Percentiles rank a stretch among this genome's conserved stretches.
phyloP scores from a whole-genome alignment of 805 yeast species.

The Lipomyces yamadae region DNA sequence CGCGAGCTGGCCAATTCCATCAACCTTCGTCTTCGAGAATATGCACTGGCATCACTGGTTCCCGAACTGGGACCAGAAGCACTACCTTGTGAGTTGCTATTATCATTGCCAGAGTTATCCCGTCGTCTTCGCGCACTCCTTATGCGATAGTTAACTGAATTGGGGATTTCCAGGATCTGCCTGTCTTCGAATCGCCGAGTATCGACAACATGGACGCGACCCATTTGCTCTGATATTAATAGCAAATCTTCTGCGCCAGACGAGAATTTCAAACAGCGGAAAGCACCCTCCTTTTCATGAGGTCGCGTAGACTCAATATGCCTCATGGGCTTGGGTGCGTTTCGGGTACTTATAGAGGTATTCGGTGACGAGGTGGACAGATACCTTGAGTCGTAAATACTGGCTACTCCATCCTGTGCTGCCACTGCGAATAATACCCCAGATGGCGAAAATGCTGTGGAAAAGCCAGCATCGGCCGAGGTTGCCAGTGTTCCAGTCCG shows the following conservation, averaged over 20 bases:
- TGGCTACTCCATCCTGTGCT: slow-evolving; percentile 83
- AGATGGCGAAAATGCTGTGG: slow-evolving; percentile 76
- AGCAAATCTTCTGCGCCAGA: slow-evolving; percentile 75
- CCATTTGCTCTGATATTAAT: slow-evolving; percentile 80
- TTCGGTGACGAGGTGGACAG: slow-evolving; percentile 55
- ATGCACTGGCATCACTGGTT: slow-evolving; percentile 4
- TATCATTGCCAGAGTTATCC: slow-evolving; percentile 2
- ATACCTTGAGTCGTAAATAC: slow-evolving; percentile 76
- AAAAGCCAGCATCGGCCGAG: slow-evolving; percentile 78
- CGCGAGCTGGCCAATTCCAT: not conserved
- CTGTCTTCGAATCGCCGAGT: slow-evolving; percentile 73
- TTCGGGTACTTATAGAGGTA: slow-evolving; percentile 38
- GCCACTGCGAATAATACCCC: slow-evolving; percentile 76
- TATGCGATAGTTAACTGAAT: slow-evolving; percentile 1
- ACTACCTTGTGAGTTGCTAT: not conserved
- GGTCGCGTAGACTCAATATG: slow-evolving; percentile 53
- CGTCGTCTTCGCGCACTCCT: not conserved
- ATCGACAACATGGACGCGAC: slow-evolving; percentile 84
- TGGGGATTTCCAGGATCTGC: slow-evolving; percentile 61
- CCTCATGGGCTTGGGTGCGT: slow-evolving; percentile 39
- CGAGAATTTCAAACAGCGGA: slow-evolving; percentile 66
- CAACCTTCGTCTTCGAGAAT: slow-evolving; percentile 3
- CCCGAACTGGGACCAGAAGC: not conserved
- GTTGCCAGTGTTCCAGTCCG: slow-evolving; percentile 56
- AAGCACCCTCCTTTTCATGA: slow-evolving; percentile 60